Percentiles rank a stretch among this genome's conserved stretches.
Conservation (phyloP, 495 filamentous ascomycete species). For the Parathielavia hyrcaniae region DNA sequence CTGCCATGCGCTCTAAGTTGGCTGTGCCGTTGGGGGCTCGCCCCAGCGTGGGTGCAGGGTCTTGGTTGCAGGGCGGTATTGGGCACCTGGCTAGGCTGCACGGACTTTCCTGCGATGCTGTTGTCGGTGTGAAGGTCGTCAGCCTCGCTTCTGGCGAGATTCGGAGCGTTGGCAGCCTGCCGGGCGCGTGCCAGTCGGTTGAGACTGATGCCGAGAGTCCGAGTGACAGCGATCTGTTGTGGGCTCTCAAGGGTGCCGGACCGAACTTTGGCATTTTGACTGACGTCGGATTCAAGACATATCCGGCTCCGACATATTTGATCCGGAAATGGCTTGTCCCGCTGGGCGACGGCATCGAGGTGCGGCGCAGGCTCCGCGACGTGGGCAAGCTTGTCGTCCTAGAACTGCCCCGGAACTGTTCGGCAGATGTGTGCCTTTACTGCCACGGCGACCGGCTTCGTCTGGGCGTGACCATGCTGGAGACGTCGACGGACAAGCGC, state of each 20-base stretch:
- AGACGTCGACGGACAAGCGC: constrained; percentile 34
- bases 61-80: constrained; percentile 62
- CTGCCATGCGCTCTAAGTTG: constrained; percentile 45
- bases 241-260: constrained; percentile 57
- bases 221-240: constrained; percentile 47
- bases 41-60: constrained; percentile 56
- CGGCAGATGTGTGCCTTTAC: constrained; percentile 56
- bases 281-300: constrained; percentile 52
- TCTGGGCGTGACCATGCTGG: constrained; percentile 52
- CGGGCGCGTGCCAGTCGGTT: constrained; percentile 41
- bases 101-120: constrained; percentile 56
- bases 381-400: constrained; percentile 43
- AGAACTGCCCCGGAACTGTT: constrained; percentile 41
- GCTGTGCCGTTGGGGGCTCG: constrained; percentile 55
- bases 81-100: constrained; percentile 53
- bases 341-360: constrained; percentile 37
- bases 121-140: constrained; percentile 55
- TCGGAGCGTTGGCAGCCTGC: constrained; percentile 49
- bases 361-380: constrained; percentile 34
- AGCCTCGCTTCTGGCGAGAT: constrained; percentile 47
- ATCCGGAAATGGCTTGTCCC: constrained; percentile 49
- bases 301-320: constrained; percentile 38
- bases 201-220: constrained; percentile 39
- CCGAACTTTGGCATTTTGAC: constrained; percentile 60
- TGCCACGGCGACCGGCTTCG: constrained; percentile 43